These are phyloP conservation scores for Globisporangium perplexum DNA, from an alignment of 352 stramenopile genomes.

Conservation along the genomic window DNA sequence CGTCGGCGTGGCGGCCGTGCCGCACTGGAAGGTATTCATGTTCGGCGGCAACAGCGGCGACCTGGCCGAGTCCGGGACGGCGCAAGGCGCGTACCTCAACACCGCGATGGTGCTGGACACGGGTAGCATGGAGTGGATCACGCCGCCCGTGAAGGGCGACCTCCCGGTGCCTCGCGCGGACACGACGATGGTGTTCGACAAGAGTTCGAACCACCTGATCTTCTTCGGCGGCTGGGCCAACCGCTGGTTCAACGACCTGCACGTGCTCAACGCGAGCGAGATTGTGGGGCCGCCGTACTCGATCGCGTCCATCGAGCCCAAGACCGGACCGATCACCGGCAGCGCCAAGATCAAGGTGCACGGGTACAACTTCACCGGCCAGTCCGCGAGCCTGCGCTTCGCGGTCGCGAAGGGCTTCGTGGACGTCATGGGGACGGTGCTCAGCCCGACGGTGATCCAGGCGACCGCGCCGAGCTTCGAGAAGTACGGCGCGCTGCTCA, in stretches of 20 bases:
- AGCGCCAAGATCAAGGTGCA: constrained; percentile 85
- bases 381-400: constrained; percentile 87
- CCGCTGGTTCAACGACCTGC: constrained; percentile 92
- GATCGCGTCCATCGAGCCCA: constrained; percentile 87
- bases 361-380: constrained; percentile 91
- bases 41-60: constrained; percentile 96
- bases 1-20: constrained; percentile 92
- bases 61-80: constrained; percentile 78
- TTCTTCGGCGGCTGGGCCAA: constrained; percentile 97
- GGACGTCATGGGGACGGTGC: constrained; percentile 86
- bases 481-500: constrained; percentile 86
- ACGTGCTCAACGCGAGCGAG: constrained; percentile 91
- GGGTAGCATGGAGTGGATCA: constrained; percentile 72
- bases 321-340: constrained; percentile 93
- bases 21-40: constrained; percentile 97
- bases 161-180: constrained; percentile 88
- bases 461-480: constrained; percentile 93
- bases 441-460: constrained; percentile 82
- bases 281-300: constrained; percentile 96
- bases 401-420: constrained; percentile 91
- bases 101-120: constrained; percentile 92
- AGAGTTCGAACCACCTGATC: constrained; percentile 84
- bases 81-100: constrained; percentile 88
- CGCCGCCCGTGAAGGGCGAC: constrained; percentile 60
- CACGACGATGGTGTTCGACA: constrained; percentile 92